Evolutionary conservation across 176 grass and related monocot species (phyloP).

Genomic region (Zoysia japonica): DNA sequence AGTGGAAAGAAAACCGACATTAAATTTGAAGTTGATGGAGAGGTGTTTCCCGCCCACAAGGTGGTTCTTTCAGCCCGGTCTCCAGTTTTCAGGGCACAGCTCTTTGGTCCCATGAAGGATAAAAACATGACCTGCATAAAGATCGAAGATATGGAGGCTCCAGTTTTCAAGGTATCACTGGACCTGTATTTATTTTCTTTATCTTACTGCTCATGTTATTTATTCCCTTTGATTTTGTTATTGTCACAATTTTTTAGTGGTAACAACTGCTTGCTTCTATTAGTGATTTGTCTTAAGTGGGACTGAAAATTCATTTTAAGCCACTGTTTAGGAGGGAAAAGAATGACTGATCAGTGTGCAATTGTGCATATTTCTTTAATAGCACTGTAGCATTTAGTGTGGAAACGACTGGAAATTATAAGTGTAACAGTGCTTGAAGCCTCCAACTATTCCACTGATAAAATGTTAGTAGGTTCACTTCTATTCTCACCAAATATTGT

Average conservation of each 20-base stretch:
- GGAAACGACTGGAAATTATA: not conserved
- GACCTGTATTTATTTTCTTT: slow-evolving; percentile 2
- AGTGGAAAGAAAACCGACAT: slow-evolving; percentile 73
- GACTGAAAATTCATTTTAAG: not conserved
- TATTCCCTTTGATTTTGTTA: slow-evolving; percentile 10
- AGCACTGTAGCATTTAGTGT: not conserved
- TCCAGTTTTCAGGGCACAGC: slow-evolving; percentile 94
- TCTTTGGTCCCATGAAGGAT: slow-evolving; percentile 98
- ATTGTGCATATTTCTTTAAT: not conserved
- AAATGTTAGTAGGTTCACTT: not conserved
- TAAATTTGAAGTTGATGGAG: slow-evolving; percentile 78
- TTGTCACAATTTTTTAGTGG: not conserved
- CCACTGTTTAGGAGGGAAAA: not conserved
- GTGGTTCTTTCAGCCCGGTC: slow-evolving; percentile 84
- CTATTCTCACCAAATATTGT: not conserved
- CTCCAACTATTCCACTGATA: not conserved
- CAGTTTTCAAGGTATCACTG: slow-evolving; percentile 84
- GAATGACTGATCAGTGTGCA: not conserved
- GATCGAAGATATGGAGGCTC: slow-evolving; percentile 89
- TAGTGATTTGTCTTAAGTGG: not conserved
- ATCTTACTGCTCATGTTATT: not conserved
- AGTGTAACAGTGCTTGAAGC: not conserved
- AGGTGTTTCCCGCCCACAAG: slow-evolving; percentile 81
- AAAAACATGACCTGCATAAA: slow-evolving; percentile 78
- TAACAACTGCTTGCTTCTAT: not conserved